These are phyloP conservation scores for Hippophae tibetana DNA, from an alignment of 306 rosid species.

Conservation along the genomic window DNA sequence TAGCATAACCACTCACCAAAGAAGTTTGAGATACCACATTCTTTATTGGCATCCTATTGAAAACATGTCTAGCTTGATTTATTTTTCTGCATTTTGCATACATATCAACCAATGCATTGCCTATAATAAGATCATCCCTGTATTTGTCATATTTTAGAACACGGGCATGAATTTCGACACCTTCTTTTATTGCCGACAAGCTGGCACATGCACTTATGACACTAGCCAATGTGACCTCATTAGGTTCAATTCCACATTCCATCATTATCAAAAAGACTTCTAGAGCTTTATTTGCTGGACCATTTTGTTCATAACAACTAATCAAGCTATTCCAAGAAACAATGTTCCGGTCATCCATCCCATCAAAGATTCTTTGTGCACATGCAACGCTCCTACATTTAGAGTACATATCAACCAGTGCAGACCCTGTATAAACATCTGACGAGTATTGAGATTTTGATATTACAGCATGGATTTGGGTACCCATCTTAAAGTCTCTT, in stretches of 20 bases:
- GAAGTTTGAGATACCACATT: conserved; percentile 27
- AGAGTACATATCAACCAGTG: conserved; percentile 25
- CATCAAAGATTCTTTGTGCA: conserved; percentile 16
- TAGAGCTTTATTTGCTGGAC: conserved; percentile 17
- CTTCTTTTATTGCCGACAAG: conserved; percentile 17
- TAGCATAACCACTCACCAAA: conserved; percentile 29
- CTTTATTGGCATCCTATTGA: conserved; percentile 22
- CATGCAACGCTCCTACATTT: conserved; percentile 13
- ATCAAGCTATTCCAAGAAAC: conserved; percentile 29
- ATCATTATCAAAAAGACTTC: conserved; percentile 20
- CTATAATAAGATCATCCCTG: conserved; percentile 16
- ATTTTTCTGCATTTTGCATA: conserved; percentile 25
- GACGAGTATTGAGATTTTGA: conserved; percentile 15
- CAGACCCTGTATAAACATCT: conserved; percentile 25
- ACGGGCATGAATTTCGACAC: conserved; percentile 18
- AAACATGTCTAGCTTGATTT: conserved; percentile 18
- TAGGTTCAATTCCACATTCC: conserved; percentile 13
- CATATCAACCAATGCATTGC: conserved; percentile 29
- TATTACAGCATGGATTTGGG: conserved; percentile 16
- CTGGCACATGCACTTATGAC: conserved; percentile 19
- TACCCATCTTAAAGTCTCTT: conserved; percentile 17
- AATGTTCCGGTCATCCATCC: conserved; percentile 18
- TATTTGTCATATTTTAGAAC: conserved; percentile 16
- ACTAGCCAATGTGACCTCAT: conserved; percentile 23
- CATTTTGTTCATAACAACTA: conserved; percentile 28